Conservation (phyloP, 257 asterid genomes). For the Salvia rosmarinus region DNA sequence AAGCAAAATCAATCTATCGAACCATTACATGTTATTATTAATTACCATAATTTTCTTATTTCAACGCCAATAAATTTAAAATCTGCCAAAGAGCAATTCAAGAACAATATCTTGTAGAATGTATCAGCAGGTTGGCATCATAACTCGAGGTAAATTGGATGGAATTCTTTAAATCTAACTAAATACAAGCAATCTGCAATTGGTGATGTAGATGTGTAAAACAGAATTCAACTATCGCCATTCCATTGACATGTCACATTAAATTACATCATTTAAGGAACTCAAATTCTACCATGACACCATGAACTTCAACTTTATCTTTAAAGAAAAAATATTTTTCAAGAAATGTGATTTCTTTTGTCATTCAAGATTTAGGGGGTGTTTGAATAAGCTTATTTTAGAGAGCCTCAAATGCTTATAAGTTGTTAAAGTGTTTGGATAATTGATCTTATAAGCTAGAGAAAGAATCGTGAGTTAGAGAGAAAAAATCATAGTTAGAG, state of each 20-base stretch:
- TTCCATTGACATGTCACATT: not conserved
- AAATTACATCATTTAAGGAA: constrained; percentile 2
- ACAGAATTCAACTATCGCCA: constrained; percentile 13
- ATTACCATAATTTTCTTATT: too few species aligned
- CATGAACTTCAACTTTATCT: constrained; percentile 8
- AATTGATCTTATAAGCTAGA: too few species aligned
- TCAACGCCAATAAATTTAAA: not conserved
- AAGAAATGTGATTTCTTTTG: not conserved
- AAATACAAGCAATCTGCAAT: not conserved
- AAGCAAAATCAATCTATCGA: constrained; percentile 2
- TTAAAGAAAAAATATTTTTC: too few species aligned
- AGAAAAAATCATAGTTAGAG: too few species aligned
- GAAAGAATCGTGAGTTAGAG: too few species aligned
- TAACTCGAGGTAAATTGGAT: not conserved
- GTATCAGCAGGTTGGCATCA: constrained; percentile 12
- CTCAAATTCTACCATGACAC: not conserved
- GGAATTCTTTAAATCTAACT: not conserved
- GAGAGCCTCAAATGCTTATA: too few species aligned
- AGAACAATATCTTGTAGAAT: not conserved
- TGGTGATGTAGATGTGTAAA: not conserved
- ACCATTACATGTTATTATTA: not conserved
- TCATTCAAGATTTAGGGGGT: constrained; percentile 22
- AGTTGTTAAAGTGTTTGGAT: too few species aligned
- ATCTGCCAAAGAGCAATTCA: too few species aligned
- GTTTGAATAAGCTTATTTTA: too few species aligned